Conservation (phyloP, 2,329 filamentous ascomycete genomes). For the Cercospora beticola region DNA sequence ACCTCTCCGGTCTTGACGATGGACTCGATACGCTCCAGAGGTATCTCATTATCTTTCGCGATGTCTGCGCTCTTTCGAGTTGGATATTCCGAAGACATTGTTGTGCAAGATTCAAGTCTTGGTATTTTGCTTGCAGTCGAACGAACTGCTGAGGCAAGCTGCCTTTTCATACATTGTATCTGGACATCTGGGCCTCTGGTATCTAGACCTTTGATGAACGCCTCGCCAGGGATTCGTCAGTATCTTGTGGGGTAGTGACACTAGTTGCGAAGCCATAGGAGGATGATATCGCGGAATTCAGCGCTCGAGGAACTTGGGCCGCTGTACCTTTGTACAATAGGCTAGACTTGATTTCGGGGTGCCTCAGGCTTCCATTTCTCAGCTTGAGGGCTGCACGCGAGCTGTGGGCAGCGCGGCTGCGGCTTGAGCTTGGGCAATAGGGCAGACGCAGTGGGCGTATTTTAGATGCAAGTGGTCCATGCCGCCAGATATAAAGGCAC, state of each 20-base stretch:
- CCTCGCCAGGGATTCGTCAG: background rate
- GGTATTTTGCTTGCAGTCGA: background rate
- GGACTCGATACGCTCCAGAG: conserved; percentile 17
- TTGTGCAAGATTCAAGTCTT: background rate
- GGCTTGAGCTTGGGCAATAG: background rate
- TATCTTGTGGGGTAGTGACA: background rate
- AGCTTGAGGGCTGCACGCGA: background rate
- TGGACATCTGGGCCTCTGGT: background rate
- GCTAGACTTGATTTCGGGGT: background rate
- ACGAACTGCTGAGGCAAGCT: background rate
- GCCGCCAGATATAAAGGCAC: background rate
- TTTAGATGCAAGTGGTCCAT: background rate
- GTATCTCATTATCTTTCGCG: conserved; percentile 8
- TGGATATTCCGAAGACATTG: background rate
- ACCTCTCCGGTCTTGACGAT: conserved; percentile 17
- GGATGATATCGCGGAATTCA: conserved; percentile 1
- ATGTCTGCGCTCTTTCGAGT: conserved; percentile 6
- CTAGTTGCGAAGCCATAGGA: background rate
- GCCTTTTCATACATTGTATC: background rate
- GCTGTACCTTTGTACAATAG: background rate
- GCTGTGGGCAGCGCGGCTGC: background rate
- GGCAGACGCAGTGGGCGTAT: background rate
- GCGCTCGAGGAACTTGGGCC: background rate
- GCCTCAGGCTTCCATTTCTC: background rate
- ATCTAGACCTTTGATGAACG: background rate